Conservation (phyloP, 257 asterid genomes). For the Lycium ferocissimum region DNA sequence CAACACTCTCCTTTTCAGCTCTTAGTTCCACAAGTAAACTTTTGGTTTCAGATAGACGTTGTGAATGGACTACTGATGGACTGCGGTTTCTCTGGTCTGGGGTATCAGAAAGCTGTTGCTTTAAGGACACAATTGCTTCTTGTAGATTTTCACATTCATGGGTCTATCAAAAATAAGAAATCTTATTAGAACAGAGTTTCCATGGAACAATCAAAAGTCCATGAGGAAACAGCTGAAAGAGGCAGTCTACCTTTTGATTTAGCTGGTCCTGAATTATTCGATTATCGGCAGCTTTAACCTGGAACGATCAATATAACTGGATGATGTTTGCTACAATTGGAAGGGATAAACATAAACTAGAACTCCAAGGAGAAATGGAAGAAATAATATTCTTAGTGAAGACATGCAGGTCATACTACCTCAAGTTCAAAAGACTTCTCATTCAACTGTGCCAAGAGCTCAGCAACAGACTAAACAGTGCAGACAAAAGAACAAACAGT, state of each 20-base stretch:
- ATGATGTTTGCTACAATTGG: conserved; percentile 16
- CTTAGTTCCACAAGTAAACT: conserved; percentile 46
- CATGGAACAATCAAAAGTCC: conserved; percentile 10
- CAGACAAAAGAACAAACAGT: conserved; percentile 36
- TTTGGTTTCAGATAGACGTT: conserved; percentile 51
- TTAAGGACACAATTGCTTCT: conserved; percentile 65
- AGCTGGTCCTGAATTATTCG: conserved; percentile 95
- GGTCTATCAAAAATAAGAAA: conserved; percentile 53
- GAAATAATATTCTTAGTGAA: not conserved
- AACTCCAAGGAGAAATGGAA: not conserved
- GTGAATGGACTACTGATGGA: conserved; percentile 51
- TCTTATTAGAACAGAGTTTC: not conserved
- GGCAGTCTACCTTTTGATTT: conserved; percentile 72
- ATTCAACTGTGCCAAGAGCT: conserved; percentile 78
- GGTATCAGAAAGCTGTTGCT: conserved; percentile 68
- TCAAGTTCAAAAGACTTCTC: conserved; percentile 98
- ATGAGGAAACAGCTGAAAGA: conserved; percentile 38
- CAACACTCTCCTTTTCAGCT: conserved; percentile 51
- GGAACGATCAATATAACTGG: conserved; percentile 40
- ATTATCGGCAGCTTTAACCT: conserved; percentile 97
- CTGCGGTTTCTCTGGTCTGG: conserved; percentile 48
- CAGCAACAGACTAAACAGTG: conserved; percentile 68
- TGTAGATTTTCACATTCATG: conserved; percentile 77
- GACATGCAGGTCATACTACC: conserved; percentile 57
- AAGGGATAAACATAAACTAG: conserved; percentile 3